Percentiles rank a stretch among this genome's conserved stretches.
These are phyloP conservation scores for Neurospora sp. DNA, from an alignment of 495 filamentous ascomycete species.

Conservation along the genomic window DNA sequence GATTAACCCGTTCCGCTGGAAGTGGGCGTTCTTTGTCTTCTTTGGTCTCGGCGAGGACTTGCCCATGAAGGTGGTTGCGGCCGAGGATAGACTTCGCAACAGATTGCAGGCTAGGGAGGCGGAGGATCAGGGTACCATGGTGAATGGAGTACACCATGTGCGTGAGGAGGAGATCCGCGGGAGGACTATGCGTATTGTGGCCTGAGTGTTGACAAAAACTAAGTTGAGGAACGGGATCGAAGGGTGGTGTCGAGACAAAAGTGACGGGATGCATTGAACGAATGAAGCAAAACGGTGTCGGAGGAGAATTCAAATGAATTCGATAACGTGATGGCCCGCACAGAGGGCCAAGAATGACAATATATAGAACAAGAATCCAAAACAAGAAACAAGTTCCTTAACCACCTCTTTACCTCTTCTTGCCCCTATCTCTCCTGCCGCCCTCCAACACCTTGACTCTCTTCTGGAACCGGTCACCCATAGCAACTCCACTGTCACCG, in stretches of 20 bases:
- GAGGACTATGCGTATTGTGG: not conserved
- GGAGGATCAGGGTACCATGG: not conserved
- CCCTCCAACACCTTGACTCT: conserved; percentile 55
- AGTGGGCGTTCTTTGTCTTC: conserved; percentile 69
- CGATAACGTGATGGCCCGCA: not conserved
- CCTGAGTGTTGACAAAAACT: not conserved
- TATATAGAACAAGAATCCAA: not conserved
- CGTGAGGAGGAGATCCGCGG: not conserved
- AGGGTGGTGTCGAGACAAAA: too few species aligned
- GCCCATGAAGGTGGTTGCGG: conserved; percentile 53
- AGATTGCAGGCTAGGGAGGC: conserved; percentile 19
- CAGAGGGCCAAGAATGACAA: not conserved
- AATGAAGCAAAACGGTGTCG: not conserved
- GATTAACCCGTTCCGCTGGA: conserved; percentile 81
- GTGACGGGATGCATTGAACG: too few species aligned
- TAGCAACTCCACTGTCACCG: conserved; percentile 37
- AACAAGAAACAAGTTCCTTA: not conserved
- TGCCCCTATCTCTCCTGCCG: conserved; percentile 46
- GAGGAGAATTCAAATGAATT: not conserved
- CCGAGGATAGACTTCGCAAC: conserved; percentile 50
- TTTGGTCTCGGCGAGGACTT: conserved; percentile 60
- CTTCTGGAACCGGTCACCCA: conserved; percentile 66
- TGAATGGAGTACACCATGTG: not conserved
- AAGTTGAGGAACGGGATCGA: too few species aligned
- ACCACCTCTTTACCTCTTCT: conserved; percentile 14